Conservation (phyloP, 2,329 filamentous ascomycete species). For the Arachnomyces sp. region DNA sequence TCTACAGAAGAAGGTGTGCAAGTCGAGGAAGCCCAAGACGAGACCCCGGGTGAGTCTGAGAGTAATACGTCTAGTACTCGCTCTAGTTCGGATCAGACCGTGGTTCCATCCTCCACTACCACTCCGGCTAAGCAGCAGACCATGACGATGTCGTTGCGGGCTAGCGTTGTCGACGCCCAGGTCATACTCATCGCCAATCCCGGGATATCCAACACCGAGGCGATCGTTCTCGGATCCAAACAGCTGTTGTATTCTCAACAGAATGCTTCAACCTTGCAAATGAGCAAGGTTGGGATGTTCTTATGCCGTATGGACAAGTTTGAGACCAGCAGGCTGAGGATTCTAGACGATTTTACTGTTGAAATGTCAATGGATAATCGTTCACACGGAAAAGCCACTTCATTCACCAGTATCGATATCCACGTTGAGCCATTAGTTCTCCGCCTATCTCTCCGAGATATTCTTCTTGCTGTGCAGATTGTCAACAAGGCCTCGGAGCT, state of each 20-base stretch:
- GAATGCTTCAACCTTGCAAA: slow-evolving; percentile 85
- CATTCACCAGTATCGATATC: slow-evolving; percentile 70
- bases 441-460: slow-evolving; percentile 84
- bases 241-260: slow-evolving; percentile 90
- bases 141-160: slow-evolving; percentile 76
- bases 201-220: slow-evolving; percentile 79
- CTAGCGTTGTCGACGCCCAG: slow-evolving; percentile 93
- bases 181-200: slow-evolving; percentile 96
- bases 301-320: slow-evolving; percentile 97
- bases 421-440: slow-evolving; percentile 88
- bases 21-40: slow-evolving; percentile 24
- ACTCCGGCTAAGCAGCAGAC: slow-evolving; percentile 34
- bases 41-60: slow-evolving; percentile 17
- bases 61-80: slow-evolving; percentile 49
- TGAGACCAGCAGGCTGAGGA: slow-evolving; percentile 79
- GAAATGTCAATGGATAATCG: slow-evolving; percentile 78
- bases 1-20: slow-evolving; percentile 44
- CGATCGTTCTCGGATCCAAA: slow-evolving; percentile 89
- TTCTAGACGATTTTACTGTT: slow-evolving; percentile 93
- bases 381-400: slow-evolving; percentile 51
- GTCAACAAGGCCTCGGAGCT: slow-evolving; percentile 84
- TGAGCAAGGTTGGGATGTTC: slow-evolving; percentile 96
- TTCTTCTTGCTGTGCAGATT: slow-evolving; percentile 87
- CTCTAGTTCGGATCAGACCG: slow-evolving; percentile 30
- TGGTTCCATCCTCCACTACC: too few relatives aligned